Conservation (phyloP, 768 basidiomycete species). For the Trametes meyenii region DNA sequence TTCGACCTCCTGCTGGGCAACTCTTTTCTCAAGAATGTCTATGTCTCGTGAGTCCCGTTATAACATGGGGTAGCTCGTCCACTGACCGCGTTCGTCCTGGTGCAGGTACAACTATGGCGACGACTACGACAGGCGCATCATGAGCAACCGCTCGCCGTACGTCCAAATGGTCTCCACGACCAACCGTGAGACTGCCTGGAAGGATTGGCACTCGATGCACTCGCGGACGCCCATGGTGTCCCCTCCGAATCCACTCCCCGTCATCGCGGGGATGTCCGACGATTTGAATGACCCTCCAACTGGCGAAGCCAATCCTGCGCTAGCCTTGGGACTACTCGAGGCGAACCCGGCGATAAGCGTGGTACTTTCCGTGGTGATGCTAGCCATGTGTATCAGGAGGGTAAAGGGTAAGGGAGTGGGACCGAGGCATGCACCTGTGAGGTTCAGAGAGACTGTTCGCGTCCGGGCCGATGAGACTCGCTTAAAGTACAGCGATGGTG, state of each 20-base stretch:
- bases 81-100: not conserved
- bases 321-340: slow-evolving; percentile 56
- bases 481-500: not conserved
- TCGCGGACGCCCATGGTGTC: not conserved
- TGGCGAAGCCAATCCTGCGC: no score
- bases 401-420: not conserved
- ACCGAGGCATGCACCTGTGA: not conserved
- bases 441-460: not conserved
- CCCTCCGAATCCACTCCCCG: no score
- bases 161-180: slow-evolving; percentile 35
- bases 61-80: not conserved
- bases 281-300: no score
- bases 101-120: slow-evolving; percentile 27
- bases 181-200: slow-evolving; percentile 22
- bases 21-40: slow-evolving; percentile 38
- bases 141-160: slow-evolving; percentile 29
- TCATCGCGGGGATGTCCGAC: no score
- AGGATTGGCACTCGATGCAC: slow-evolving; percentile 27
- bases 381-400: not conserved
- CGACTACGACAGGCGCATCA: slow-evolving; percentile 21
- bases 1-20: slow-evolving; percentile 37
- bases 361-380: not conserved
- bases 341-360: slow-evolving; percentile 3
- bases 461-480: not conserved
- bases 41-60: slow-evolving; percentile 31